A percentile compares a stretch with the other conserved stretches of the same genome.
Conservation (phyloP, 139 green algal genomes). For the Chlamydomonas applanata region DNA sequence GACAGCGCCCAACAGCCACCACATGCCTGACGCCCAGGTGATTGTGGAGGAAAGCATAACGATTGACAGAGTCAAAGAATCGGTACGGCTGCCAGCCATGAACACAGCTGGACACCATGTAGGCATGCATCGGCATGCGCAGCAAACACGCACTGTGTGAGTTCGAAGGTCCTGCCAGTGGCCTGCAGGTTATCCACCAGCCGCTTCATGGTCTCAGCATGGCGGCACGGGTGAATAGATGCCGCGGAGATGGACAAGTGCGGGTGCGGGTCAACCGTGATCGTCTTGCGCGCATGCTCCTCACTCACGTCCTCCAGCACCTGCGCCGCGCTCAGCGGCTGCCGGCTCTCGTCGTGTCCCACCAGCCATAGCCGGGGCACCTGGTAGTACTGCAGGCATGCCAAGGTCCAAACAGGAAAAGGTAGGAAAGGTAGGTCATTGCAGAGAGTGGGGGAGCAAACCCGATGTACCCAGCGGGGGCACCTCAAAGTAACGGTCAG, state of each 20-base stretch:
- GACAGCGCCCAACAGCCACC: no score
- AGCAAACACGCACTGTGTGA: slow-evolving; percentile 77
- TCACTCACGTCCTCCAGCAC: slow-evolving; percentile 82
- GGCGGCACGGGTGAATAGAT: slow-evolving; percentile 87
- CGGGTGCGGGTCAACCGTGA: slow-evolving; percentile 85
- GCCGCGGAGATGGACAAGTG: slow-evolving; percentile 63
- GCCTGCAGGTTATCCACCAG: slow-evolving; percentile 64
- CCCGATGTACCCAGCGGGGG: no score
- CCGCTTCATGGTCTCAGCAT: slow-evolving; percentile 76
- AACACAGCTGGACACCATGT: neutral
- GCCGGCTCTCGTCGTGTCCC: slow-evolving; percentile 71
- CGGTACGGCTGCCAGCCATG: no score
- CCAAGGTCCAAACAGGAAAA: no score
- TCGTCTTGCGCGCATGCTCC: slow-evolving; percentile 86
- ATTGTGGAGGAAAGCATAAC: no score
- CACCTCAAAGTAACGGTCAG: no score
- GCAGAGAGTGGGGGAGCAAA: neutral
- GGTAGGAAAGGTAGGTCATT: no score
- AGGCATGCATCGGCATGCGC: neutral
- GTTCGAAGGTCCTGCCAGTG: slow-evolving; percentile 54
- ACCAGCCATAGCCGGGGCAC: slow-evolving; percentile 87
- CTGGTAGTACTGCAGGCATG: slow-evolving; percentile 70
- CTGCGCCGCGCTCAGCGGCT: slow-evolving; percentile 63
- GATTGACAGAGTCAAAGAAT: no score
- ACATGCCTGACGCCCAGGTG: no score